Evolutionary conservation across 2,329 filamentous ascomycete species (phyloP).

Genomic region (Rutstroemia sp.): DNA sequence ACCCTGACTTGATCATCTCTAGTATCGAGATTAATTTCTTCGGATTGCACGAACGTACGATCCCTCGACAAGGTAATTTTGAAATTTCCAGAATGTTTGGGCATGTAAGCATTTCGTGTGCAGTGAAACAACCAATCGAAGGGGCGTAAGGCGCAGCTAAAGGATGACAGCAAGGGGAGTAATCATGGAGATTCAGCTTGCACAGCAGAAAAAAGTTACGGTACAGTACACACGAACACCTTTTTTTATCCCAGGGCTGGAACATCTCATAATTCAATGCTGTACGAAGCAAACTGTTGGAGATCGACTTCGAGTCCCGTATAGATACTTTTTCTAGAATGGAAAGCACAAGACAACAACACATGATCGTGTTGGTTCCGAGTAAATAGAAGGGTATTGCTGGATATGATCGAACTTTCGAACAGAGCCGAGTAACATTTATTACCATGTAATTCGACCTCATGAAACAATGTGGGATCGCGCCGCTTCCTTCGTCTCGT

Average conservation of each 20-base stretch:
- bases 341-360: neutral
- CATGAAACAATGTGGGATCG: constrained; percentile 7
- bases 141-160: constrained; percentile 8
- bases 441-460: neutral
- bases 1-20: constrained; percentile 2
- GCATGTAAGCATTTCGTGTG: constrained; percentile 4
- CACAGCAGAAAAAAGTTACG: neutral
- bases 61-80: constrained; percentile 1
- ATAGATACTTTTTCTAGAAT: neutral
- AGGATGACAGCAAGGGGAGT: constrained; percentile 8
- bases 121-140: constrained; percentile 5
- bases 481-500: constrained; percentile 8
- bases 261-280: too few species aligned
- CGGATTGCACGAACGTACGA: constrained; percentile 1
- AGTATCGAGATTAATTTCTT: neutral
- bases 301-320: constrained; percentile 3
- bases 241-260: neutral
- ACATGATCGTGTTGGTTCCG: neutral
- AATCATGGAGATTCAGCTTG: constrained; percentile 1
- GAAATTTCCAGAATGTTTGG: neutral
- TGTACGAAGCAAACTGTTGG: neutral
- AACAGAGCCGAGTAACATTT: neutral
- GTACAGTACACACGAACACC: too few species aligned
- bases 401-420: neutral
- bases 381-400: neutral